Conservation (phyloP, 305 asterid species). For the Fraxinus sp. region DNA sequence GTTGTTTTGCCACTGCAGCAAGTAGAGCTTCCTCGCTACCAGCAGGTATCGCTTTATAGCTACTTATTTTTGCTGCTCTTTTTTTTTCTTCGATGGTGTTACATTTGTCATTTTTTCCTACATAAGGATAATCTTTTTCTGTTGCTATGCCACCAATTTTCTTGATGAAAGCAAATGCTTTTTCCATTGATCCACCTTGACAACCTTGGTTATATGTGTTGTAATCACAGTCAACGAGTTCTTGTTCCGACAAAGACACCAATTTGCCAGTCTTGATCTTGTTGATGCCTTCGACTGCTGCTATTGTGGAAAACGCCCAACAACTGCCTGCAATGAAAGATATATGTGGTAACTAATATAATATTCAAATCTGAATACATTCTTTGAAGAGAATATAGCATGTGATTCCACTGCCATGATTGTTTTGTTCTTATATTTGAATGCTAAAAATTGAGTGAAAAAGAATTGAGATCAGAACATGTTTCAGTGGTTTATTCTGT, state of each 20-base stretch:
- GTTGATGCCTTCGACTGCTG: constrained; percentile 50
- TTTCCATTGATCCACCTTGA: constrained; percentile 56
- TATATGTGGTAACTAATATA: background rate
- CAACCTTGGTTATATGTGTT: constrained; percentile 35
- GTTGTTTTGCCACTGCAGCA: constrained; percentile 58
- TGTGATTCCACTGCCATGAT: background rate
- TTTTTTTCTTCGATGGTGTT: constrained; percentile 17
- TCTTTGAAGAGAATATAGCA: background rate
- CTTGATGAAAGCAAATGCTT: constrained; percentile 53
- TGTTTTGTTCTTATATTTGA: background rate
- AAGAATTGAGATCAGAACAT: background rate
- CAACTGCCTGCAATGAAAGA: constrained; percentile 43
- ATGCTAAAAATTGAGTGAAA: background rate
- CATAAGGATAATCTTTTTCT: constrained; percentile 51
- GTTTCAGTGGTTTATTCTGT: background rate
- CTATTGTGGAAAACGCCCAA: constrained; percentile 58
- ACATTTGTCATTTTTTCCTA: constrained; percentile 40
- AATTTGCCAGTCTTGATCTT: constrained; percentile 44
- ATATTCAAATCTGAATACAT: background rate
- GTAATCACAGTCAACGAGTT: constrained; percentile 44
- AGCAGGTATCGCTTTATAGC: constrained; percentile 41
- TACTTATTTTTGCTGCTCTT: constrained; percentile 44
- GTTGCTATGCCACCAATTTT: constrained; percentile 54
- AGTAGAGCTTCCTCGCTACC: constrained; percentile 39
- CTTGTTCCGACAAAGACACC: constrained; percentile 44